phyloP scores from a whole-genome alignment of 179 eudicot genomes.

The Actinidia arguta region DNA sequence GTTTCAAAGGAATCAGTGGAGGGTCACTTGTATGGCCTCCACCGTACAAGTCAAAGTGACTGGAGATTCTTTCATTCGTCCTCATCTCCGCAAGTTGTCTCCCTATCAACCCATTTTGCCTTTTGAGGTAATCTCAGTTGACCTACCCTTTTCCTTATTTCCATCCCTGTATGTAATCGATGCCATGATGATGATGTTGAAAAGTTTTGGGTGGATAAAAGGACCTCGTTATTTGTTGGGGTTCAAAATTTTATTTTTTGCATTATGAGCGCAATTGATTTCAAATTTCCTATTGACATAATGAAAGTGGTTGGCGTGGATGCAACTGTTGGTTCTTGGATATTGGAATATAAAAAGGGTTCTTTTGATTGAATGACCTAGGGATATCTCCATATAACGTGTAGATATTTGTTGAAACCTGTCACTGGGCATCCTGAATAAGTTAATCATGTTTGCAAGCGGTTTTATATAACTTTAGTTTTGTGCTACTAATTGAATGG shows the following conservation, averaged over 20 bases:
- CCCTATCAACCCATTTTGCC: constrained; percentile 98
- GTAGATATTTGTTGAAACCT: not conserved
- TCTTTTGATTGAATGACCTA: constrained; percentile 4
- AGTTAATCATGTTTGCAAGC: no score
- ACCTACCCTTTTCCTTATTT: not conserved
- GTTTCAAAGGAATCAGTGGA: constrained; percentile 37
- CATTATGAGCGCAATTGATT: no score
- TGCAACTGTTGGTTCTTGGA: not conserved
- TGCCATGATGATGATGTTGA: not conserved
- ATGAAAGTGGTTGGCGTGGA: not conserved
- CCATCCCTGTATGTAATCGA: not conserved
- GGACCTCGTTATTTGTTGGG: not conserved
- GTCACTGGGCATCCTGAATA: no score
- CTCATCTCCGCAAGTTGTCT: constrained; percentile 86
- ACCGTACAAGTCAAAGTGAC: constrained; percentile 54
- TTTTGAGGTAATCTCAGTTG: constrained; percentile 64
- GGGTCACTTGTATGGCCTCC: constrained; percentile 64
- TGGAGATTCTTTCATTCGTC: constrained; percentile 90
- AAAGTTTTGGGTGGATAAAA: not conserved
- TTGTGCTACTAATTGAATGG: no score
- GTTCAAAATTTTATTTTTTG: not conserved
- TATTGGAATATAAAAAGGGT: no score
- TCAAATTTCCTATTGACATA: constrained; percentile 6
- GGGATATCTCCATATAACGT: not conserved
- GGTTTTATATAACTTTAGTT: no score